phyloP scores from a whole-genome alignment of 2,329 filamentous ascomycete genomes.

The Juglanconis sp. region DNA sequence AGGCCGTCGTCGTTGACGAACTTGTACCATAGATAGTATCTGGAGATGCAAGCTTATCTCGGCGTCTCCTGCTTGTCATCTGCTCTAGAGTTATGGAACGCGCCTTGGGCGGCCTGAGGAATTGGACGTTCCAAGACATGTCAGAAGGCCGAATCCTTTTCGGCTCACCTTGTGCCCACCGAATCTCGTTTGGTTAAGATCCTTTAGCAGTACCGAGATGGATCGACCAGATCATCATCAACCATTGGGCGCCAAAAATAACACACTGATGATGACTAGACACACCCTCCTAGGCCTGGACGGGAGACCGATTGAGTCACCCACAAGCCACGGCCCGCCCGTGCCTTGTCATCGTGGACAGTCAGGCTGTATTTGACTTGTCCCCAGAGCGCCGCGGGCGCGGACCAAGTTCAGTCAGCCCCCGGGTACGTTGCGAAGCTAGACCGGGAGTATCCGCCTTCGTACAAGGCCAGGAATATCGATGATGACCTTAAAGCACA shows the following conservation, averaged over 20 bases:
- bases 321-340: neutral
- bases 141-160: neutral
- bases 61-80: too few species aligned
- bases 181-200: constrained; percentile 7
- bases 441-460: too few species aligned
- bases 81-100: too few species aligned
- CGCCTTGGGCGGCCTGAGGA: too few species aligned
- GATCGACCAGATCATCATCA: constrained; percentile 11
- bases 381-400: too few species aligned
- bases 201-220: constrained; percentile 3
- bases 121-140: too few species aligned
- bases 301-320: neutral
- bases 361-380: too few species aligned
- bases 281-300: neutral
- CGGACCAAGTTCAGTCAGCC: neutral
- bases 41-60: too few species aligned
- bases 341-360: neutral
- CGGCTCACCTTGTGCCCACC: neutral
- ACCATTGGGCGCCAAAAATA: constrained; percentile 7
- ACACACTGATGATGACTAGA: neutral
- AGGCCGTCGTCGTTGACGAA: too few species aligned
- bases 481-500: constrained; percentile 3
- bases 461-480: neutral
- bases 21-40: too few species aligned
- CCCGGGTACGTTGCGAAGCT: neutral